phyloP scores from a whole-genome alignment of 176 grass and related monocot species.

The Avena atlantica region DNA sequence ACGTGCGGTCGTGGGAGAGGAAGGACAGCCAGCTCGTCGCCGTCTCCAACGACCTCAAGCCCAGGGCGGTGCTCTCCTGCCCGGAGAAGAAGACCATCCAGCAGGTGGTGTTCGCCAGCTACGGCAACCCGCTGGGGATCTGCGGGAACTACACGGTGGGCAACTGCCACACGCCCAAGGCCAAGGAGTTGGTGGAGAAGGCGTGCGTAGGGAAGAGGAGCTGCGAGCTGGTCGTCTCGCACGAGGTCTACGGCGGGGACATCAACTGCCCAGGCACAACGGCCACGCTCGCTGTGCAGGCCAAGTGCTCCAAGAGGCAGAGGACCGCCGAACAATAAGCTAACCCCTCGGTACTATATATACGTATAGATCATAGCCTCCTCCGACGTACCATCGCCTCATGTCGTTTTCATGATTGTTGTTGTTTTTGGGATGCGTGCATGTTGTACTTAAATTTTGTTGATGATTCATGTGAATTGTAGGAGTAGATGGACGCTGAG shows the following conservation, averaged over 20 bases:
- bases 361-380: not conserved
- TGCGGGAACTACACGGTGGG: constrained; percentile 88
- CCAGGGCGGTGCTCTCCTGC: constrained; percentile 53
- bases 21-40: constrained; percentile 51
- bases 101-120: constrained; percentile 82
- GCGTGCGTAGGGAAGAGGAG: constrained; percentile 67
- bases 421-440: constrained; percentile 32
- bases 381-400: not conserved
- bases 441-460: constrained; percentile 20
- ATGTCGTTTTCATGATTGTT: not conserved
- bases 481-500: constrained; percentile 41
- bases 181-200: constrained; percentile 63
- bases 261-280: constrained; percentile 69
- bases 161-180: constrained; percentile 63
- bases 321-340: constrained; percentile 47
- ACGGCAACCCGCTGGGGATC: constrained; percentile 73
- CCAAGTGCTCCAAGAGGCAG: constrained; percentile 79
- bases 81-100: constrained; percentile 69
- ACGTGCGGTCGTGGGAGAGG: constrained; percentile 60
- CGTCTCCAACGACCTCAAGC: constrained; percentile 37
- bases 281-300: constrained; percentile 81
- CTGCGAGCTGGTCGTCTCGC: constrained; percentile 56
- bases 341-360: not conserved
- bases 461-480: not conserved
- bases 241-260: constrained; percentile 65